phyloP scores from a whole-genome alignment of 2,329 filamentous ascomycete genomes.

The Cladorrhinum sp. region DNA sequence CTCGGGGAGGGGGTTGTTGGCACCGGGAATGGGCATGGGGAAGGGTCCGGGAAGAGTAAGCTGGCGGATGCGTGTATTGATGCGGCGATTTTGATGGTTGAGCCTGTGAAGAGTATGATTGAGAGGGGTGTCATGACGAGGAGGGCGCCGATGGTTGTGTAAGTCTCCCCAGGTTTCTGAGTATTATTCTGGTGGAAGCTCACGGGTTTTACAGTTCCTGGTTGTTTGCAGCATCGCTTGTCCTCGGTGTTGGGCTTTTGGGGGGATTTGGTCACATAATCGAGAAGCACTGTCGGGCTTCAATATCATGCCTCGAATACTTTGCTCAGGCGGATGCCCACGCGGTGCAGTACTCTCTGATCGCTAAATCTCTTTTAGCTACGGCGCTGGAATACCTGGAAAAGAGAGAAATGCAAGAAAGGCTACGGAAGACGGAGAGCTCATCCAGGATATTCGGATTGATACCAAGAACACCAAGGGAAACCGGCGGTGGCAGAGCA shows the following conservation, averaged over 20 bases:
- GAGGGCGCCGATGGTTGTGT: constrained; percentile 50
- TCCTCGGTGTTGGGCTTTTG: constrained; percentile 49
- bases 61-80: constrained; percentile 55
- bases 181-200: background rate
- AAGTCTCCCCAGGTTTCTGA: constrained; percentile 28
- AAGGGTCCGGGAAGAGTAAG: constrained; percentile 44
- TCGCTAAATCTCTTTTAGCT: constrained; percentile 48
- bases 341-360: constrained; percentile 51
- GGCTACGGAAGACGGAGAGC: constrained; percentile 46
- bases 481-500: background rate
- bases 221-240: constrained; percentile 52
- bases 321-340: constrained; percentile 49
- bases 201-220: constrained; percentile 41
- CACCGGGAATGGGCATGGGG: constrained; percentile 8
- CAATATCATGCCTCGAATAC: constrained; percentile 47
- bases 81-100: constrained; percentile 52
- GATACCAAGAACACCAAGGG: constrained; percentile 34
- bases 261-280: constrained; percentile 51
- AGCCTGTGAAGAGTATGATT: constrained; percentile 45
- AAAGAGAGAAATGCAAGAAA: constrained; percentile 45
- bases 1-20: constrained; percentile 37
- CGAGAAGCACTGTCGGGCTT: constrained; percentile 48
- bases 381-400: constrained; percentile 48
- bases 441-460: constrained; percentile 52
- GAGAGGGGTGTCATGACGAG: constrained; percentile 41